Evolutionary conservation across 2,329 filamentous ascomycete genomes (phyloP).

Genomic region (Microcyclospora pomicola): DNA sequence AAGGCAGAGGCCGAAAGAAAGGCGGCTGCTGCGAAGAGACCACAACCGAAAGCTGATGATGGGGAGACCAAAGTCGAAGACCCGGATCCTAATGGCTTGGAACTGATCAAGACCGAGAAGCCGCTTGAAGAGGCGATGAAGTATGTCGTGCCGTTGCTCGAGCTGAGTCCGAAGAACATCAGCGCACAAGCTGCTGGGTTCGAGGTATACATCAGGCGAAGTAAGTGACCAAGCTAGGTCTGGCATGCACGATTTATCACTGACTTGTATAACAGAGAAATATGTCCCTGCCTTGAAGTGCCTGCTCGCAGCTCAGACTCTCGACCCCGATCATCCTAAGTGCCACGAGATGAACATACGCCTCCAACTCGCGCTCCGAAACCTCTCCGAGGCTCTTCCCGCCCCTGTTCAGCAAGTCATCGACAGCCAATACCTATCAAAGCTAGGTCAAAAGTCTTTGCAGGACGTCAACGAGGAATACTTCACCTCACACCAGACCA

Average conservation of each 20-base stretch:
- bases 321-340: constrained; percentile 56
- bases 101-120: constrained; percentile 58
- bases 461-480: constrained; percentile 54
- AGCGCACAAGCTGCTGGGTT: constrained; percentile 77
- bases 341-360: constrained; percentile 62
- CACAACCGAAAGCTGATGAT: constrained; percentile 45
- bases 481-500: constrained; percentile 46
- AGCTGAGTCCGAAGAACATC: constrained; percentile 67
- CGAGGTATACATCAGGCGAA: constrained; percentile 72
- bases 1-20: constrained; percentile 76
- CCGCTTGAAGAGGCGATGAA: constrained; percentile 79
- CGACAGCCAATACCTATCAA: constrained; percentile 46
- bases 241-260: constrained; percentile 3
- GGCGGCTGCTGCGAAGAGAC: constrained; percentile 28
- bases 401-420: constrained; percentile 56
- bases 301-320: constrained; percentile 55
- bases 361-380: constrained; percentile 38
- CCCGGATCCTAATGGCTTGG: constrained; percentile 69
- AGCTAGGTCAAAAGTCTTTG: constrained; percentile 30
- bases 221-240: constrained; percentile 40
- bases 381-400: constrained; percentile 45
- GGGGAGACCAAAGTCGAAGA: constrained; percentile 71
- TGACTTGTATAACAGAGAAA: constrained; percentile 43
- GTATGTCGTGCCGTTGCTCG: constrained; percentile 67
- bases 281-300: constrained; percentile 77